Conservation (phyloP, 129 eudicot genomes). For the Heracleum sosnowskyi region DNA sequence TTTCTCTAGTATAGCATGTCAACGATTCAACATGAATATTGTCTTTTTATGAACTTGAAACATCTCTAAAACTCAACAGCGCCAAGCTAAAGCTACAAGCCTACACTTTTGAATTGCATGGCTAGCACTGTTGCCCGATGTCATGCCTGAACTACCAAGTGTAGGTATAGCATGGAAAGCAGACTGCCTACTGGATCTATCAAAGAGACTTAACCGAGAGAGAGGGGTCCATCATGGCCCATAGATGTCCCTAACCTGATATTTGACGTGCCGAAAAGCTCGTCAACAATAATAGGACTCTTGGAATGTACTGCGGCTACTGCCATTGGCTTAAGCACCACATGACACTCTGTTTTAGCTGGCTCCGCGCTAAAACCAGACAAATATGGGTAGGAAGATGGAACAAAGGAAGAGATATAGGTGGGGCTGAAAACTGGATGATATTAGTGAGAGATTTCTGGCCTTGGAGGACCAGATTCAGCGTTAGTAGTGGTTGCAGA, state of each 20-base stretch:
- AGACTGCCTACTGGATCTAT: constrained; percentile 63
- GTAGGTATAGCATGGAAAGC: constrained; percentile 68
- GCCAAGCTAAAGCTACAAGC: constrained; percentile 24
- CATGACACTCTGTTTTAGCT: constrained; percentile 46
- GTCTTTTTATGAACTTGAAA: constrained; percentile 35
- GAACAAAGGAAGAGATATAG: constrained; percentile 47
- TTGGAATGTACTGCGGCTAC: constrained; percentile 75
- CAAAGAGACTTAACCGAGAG: constrained; percentile 52
- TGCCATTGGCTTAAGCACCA: constrained; percentile 57
- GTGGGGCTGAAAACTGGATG: constrained; percentile 65
- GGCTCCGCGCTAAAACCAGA: constrained; percentile 19
- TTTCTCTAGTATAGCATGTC: too few relatives aligned
- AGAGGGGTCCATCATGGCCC: constrained; percentile 36
- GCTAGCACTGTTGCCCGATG: constrained; percentile 50
- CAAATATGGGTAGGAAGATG: constrained; percentile 58
- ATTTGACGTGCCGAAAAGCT: constrained; percentile 83
- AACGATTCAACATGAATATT: constrained; percentile 26
- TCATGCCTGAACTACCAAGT: constrained; percentile 36
- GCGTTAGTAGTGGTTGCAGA: constrained; percentile 53
- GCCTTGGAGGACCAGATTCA: constrained; percentile 28
- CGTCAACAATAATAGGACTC: constrained; percentile 74
- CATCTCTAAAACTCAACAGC: background rate
- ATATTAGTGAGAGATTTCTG: constrained; percentile 38
- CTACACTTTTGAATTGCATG: constrained; percentile 46
- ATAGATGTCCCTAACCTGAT: constrained; percentile 65